These are phyloP conservation scores for Bombardia bombarda DNA, from an alignment of 495 filamentous ascomycete genomes.

Conservation along the genomic window DNA sequence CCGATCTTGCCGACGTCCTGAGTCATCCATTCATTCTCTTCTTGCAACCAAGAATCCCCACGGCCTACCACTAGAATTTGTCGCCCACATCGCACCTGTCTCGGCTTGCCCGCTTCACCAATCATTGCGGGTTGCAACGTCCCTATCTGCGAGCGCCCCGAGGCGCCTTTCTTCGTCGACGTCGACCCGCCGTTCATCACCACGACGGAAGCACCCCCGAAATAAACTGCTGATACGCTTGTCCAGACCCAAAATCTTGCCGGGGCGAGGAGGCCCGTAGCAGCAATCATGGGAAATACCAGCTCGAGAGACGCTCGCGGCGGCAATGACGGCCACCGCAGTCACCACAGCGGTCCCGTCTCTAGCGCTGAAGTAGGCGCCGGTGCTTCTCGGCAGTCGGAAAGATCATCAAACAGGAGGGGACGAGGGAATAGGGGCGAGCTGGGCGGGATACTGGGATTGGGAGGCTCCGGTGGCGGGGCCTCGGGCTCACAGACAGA, in stretches of 20 bases:
- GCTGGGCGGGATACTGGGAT: constrained; percentile 16
- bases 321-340: constrained; percentile 17
- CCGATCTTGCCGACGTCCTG: no score
- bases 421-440: constrained; percentile 22
- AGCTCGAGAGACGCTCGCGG: constrained; percentile 25
- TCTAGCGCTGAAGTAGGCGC: constrained; percentile 8
- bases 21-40: no score
- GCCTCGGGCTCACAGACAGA: constrained; percentile 19
- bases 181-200: no score
- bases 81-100: no score
- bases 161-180: no score
- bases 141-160: no score
- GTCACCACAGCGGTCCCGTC: constrained; percentile 9
- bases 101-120: no score
- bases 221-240: no score
- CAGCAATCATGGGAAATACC: constrained; percentile 20
- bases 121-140: no score
- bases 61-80: no score
- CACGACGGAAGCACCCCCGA: no score
- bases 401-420: constrained; percentile 15
- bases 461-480: constrained; percentile 9
- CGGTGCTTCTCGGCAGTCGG: constrained; percentile 11
- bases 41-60: no score
- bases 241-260: not conserved
- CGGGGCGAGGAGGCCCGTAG: not conserved